Evolutionary conservation across 495 filamentous ascomycete genomes (phyloP).

Genomic region (Daldinia grandis): DNA sequence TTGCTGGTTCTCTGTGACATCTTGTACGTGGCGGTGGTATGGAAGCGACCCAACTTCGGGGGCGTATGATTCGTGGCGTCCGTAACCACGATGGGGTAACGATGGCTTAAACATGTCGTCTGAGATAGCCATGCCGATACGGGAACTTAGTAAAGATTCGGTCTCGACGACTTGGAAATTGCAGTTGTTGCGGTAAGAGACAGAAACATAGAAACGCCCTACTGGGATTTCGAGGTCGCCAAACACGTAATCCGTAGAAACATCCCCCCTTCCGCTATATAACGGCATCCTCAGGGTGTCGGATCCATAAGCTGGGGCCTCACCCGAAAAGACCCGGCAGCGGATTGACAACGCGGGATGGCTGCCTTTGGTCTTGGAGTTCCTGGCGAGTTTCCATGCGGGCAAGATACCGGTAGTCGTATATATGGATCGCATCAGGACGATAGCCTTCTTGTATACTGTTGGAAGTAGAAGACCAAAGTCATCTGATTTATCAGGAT

Average conservation of each 20-base stretch:
- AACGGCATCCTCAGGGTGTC: slow-evolving; percentile 79
- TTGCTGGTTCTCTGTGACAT: slow-evolving; percentile 71
- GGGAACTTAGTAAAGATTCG: slow-evolving; percentile 90
- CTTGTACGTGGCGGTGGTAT: slow-evolving; percentile 54
- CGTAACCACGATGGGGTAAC: slow-evolving; percentile 54
- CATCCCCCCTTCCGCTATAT: slow-evolving; percentile 69
- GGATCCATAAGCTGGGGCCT: slow-evolving; percentile 56
- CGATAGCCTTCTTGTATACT: slow-evolving; percentile 94
- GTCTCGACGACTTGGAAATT: slow-evolving; percentile 92
- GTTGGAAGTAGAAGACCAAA: slow-evolving; percentile 78
- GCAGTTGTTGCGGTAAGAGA: slow-evolving; percentile 85
- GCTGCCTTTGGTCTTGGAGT: slow-evolving; percentile 70
- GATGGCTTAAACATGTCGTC: slow-evolving; percentile 86
- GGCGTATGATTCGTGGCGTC: slow-evolving; percentile 51
- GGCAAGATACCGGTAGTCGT: slow-evolving; percentile 83
- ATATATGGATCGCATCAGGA: slow-evolving; percentile 93
- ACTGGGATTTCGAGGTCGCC: slow-evolving; percentile 84
- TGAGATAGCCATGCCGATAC: slow-evolving; percentile 87
- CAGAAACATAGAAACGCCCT: slow-evolving; percentile 80
- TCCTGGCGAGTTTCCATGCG: slow-evolving; percentile 84
- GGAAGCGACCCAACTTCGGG: slow-evolving; percentile 81
- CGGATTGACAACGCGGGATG: slow-evolving; percentile 73
- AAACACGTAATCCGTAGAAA: slow-evolving; percentile 79
- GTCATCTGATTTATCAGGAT: slow-evolving; percentile 65
- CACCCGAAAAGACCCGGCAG: slow-evolving; percentile 76